Conservation (phyloP, 2,329 filamentous ascomycete species). For the Arthrobotrys sphaeroides region DNA sequence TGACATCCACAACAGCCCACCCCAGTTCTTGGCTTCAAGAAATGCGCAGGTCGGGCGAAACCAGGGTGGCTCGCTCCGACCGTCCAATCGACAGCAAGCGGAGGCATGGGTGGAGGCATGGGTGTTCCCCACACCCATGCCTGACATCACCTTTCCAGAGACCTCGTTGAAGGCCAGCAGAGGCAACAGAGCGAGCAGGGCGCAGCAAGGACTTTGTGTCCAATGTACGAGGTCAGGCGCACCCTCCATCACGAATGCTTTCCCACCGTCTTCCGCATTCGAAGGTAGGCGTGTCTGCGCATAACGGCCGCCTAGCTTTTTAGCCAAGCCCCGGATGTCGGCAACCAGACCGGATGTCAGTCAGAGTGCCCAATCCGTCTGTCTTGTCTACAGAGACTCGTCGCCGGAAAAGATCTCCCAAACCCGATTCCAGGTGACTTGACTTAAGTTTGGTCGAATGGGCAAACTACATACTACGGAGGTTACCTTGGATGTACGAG, state of each 20-base stretch:
- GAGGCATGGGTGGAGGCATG: too few species aligned
- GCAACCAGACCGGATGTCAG: slow-evolving; percentile 2
- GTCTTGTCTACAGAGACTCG: background rate
- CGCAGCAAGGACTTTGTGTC: slow-evolving; percentile 13
- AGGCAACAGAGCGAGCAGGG: too few species aligned
- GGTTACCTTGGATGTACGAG: too few species aligned
- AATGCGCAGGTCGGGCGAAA: slow-evolving; percentile 38
- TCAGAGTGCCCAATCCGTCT: slow-evolving; percentile 3
- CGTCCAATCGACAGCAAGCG: background rate
- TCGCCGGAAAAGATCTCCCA: background rate
- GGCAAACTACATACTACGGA: too few species aligned
- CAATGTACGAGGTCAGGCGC: slow-evolving; percentile 32
- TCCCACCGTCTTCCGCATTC: background rate
- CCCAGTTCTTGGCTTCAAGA: slow-evolving; percentile 18
- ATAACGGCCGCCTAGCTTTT: slow-evolving; percentile 13
- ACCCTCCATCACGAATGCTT: background rate
- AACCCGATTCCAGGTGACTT: background rate
- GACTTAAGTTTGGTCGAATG: too few species aligned
- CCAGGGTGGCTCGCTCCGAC: slow-evolving; percentile 38
- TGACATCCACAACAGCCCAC: background rate
- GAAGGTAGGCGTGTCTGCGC: background rate
- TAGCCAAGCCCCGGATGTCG: slow-evolving; percentile 21
- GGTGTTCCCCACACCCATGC: slow-evolving; percentile 21
- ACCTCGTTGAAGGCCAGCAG: slow-evolving; percentile 5
- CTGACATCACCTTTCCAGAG: slow-evolving; percentile 29